These are phyloP conservation scores for Sequoiadendron giganteum DNA, from an alignment of 75 land plant genomes.

Conservation along the genomic window DNA sequence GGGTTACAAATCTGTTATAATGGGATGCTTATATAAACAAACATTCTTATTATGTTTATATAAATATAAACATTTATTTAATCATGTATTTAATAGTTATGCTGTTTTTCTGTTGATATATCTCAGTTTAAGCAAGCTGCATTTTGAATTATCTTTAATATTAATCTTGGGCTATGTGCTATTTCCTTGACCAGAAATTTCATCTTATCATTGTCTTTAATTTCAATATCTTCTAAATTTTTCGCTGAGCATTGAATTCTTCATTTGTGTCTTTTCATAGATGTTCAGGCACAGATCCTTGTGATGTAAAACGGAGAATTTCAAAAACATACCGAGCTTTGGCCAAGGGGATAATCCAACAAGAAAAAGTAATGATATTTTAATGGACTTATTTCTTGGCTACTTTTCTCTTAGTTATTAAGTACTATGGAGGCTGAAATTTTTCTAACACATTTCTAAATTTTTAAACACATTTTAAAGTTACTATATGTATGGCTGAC, in stretches of 20 bases:
- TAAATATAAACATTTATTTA: too few relatives aligned
- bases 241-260: not conserved
- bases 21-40: too few relatives aligned
- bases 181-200: not conserved
- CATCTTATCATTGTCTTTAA: not conserved
- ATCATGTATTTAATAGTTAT: too few relatives aligned
- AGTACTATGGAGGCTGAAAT: not conserved
- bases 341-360: slow-evolving; percentile 54
- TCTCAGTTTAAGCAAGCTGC: not conserved
- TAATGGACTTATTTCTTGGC: not conserved
- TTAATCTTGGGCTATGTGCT: not conserved
- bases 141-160: not conserved
- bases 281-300: not conserved
- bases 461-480: not conserved
- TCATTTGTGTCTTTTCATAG: not conserved
- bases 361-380: slow-evolving; percentile 65
- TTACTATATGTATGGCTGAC: not conserved
- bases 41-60: too few relatives aligned
- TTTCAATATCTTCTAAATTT: not conserved
- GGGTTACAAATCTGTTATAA: too few relatives aligned
- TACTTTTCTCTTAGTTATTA: not conserved
- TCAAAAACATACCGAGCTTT: slow-evolving; percentile 81
- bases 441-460: not conserved
- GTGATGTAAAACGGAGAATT: slow-evolving; percentile 34
- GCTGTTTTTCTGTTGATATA: not conserved